Base-by-base conservation (phyloP, 2,329 filamentous ascomycete genomes). In the Fusarium falciforme region DNA sequence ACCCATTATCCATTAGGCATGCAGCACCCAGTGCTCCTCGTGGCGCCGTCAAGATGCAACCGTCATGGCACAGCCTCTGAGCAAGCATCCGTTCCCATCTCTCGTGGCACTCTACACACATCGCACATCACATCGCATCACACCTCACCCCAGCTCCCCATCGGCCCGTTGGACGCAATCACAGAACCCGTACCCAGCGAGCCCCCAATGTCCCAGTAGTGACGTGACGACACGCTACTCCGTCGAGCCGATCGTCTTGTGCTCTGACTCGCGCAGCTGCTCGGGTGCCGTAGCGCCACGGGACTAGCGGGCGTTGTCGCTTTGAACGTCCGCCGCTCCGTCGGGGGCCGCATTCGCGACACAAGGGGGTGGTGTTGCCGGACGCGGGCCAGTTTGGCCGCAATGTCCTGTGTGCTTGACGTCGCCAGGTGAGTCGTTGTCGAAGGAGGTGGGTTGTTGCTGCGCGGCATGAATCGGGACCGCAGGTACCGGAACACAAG, bases 181-280 rank as follows among this genome's bases (percentile, higher is more conserved):
- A 92, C 86, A 73, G 92, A 93, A 5, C 93, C 93, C 64, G 93
- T 95, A 2, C 93, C 93, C 27, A 94, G 89, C 76, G 91, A 95
- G 7, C 91, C 93, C 29, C 94, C 94, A 74, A 98, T 90, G 81
- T 98, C 95, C 95, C 95, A 98, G 82, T 97, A 98, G 80, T 97
- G 94, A 62, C 94, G 86, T 54, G 92, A 94, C 52, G 93, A 95
- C 36, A 90, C 89, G 73, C 90, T 92, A 77, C 91, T 93, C 61
- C 89, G 86, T 77, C 88, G 87, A 42, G 90, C 91, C 36, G 90
- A 94, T 76, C 92, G 91, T 80, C 93, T 92, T 9, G 94, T 94
- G 82, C 94, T 97, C 83, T 97, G 94, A 79, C 94, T 97, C 5
- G 94, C 94, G 81, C 94, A 97, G 81, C 93, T 97, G 67, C 91